Evolutionary conservation across 345 rosid species (phyloP), one percentile per base, ranked within the genome.

Genomic region (Cardamine chenopodiifolia): DNA sequence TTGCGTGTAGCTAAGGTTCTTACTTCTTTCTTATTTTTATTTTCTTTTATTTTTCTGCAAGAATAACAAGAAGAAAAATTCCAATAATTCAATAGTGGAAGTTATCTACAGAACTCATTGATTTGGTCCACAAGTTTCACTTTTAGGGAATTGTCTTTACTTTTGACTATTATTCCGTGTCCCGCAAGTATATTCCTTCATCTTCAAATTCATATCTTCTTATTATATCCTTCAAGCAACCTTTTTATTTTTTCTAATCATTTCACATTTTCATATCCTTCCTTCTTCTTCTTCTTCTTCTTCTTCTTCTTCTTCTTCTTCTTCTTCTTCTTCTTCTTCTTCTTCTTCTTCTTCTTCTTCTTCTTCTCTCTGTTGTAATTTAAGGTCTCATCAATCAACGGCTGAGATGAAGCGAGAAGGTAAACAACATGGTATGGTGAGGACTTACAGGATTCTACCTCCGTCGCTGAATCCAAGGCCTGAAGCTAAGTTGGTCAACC

Each of bases 371-470:
- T 72, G 62, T 62, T 8, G 42, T 25, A 22, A 42, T 29, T 29
- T 4, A 54, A 64, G 4, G 48, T 44, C 57, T 54, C 22, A 61
- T 69, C 67, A 63, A 62, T 29, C 35, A 20, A 19, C 79, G 37
- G 57, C 34, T 22, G 20, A 59, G 35, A 92, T 90, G 97, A 88
- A 80, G 84, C 73, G 94, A 13, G 91, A 88, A 79, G 95, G 94
- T 60, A 84, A 85, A 42, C 97, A 83, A 34, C 97, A 84, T 25
- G 97, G 91, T 54, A 74, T 85, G 86, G 94, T 91, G 0, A 78
- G 92, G 23, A 84, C 90, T n/a, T 67, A 34, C 74, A 40, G 73
- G 66, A 63, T 83, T 77, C 70, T 76, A 6, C 90, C 92, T 13
- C 68, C 82, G 25, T 85, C 87, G 0, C 73, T 56, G 70, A 76